Base-by-base conservation (phyloP, 2,329 filamentous ascomycete species). In the Tolypocladium cylindrosporum region DNA sequence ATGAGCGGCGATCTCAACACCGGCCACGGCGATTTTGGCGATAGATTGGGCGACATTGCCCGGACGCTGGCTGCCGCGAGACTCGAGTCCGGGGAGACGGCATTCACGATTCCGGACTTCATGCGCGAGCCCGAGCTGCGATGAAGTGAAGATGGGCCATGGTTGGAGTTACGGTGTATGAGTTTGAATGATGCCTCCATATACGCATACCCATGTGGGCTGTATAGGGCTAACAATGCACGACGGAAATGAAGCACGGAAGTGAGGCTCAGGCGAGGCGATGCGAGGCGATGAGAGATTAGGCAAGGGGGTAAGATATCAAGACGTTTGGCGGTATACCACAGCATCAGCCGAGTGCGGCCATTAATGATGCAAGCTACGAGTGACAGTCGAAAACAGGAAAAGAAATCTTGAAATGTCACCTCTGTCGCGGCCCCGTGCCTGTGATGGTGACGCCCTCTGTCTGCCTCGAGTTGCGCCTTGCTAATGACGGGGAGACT, bases 71-170 rank as follows among this genome's bases (percentile, higher is more conserved):
- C 67, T 4, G 59, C 65, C 27, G 58, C 67, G 37, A 66, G 66
- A 40, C 64, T 68, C 36, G 71, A 75, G 53, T 62, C 66, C 16
- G 70, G 68, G 0, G 72, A 74, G 14, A 65, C 68, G 4, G 72
- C 68, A 1, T 65, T 75, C 31, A 61, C 69, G 7, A 66, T 75
- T 45, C 72, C 74, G 1, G 74, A 76, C 48, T 76, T 76, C 57
- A 75, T 77, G 71, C 70, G 72, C 4, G 74, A 76, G 55, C 72
- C 73, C 1, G 74, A 77, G 63, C 69, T 77, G 59, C 69, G 74
- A 24, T 75, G 59, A 71, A 71, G 14, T 37, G 19, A 19, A 11
- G 27, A 21, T n/a, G 31, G 36, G 19, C 16, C 8, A 27, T 11
- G 24, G 24, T 10, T 10, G 43, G 24, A 31, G 43, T 48, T 3